A percentile compares a stretch with the other conserved stretches of the same genome.
Evolutionary conservation across 495 filamentous ascomycete genomes (phyloP).

Genomic region (Friedmanniomyces simplex): DNA sequence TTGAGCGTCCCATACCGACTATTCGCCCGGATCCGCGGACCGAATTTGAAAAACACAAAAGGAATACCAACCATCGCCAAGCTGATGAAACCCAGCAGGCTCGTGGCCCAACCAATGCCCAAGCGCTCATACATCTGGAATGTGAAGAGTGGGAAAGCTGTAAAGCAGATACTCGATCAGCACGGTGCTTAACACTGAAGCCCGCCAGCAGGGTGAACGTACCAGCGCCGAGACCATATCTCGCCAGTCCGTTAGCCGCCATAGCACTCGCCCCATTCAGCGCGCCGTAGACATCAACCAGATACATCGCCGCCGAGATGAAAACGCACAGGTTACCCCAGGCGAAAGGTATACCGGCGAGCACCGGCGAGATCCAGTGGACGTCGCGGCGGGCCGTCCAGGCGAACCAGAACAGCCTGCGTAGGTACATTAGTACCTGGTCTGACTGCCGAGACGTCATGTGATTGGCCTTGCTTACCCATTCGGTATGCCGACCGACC

Average conservation of each 20-base stretch:
- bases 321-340: constrained; percentile 57
- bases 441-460: too few relatives aligned
- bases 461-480: constrained; percentile 21
- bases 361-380: constrained; percentile 44
- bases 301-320: constrained; percentile 32
- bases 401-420: constrained; percentile 40
- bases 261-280: constrained; percentile 49
- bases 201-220: neutral
- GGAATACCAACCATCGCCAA: constrained; percentile 34
- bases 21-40: constrained; percentile 26
- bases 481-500: constrained; percentile 35
- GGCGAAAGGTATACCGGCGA: constrained; percentile 53
- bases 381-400: constrained; percentile 35
- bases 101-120: constrained; percentile 36
- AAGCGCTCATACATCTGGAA: constrained; percentile 36
- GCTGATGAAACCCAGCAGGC: constrained; percentile 36
- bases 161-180: too few relatives aligned
- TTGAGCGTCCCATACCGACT: constrained; percentile 15
- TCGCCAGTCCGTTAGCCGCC: constrained; percentile 52
- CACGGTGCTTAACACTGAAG: too few relatives aligned
- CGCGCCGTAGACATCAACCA: constrained; percentile 49
- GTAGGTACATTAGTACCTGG: too few relatives aligned
- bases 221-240: constrained; percentile 46
- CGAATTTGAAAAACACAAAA: constrained; percentile 33
- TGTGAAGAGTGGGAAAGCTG: constrained; percentile 52